Percentiles rank a stretch among this genome's conserved stretches.
phyloP scores from a whole-genome alignment of 495 filamentous ascomycete genomes.

The Pseudomonodictys pantanalensis region DNA sequence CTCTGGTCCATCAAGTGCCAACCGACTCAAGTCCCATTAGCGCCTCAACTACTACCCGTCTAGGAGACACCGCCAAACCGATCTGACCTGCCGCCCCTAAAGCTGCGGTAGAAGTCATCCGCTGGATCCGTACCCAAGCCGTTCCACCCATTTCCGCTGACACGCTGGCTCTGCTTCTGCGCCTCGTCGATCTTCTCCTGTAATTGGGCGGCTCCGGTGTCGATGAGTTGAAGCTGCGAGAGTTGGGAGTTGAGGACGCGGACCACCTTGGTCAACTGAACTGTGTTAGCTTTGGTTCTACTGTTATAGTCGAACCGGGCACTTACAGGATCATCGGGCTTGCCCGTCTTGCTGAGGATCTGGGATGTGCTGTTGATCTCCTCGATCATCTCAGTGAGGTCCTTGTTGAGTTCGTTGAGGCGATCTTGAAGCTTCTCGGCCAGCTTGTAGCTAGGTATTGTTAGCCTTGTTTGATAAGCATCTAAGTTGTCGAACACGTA shows the following conservation, averaged over 20 bases:
- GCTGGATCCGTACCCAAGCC: conserved; percentile 57
- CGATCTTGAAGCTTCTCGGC: conserved; percentile 87
- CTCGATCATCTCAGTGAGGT: conserved; percentile 91
- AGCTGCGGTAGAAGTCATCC: conserved; percentile 47
- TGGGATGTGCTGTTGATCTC: conserved; percentile 88
- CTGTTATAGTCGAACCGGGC: conserved; percentile 12
- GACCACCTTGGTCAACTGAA: conserved; percentile 86
- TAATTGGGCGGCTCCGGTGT: conserved; percentile 74
- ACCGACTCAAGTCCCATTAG: not conserved
- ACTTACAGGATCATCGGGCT: conserved; percentile 88
- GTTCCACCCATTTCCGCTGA: conserved; percentile 61
- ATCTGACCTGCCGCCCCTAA: conserved; percentile 24
- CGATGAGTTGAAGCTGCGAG: conserved; percentile 83
- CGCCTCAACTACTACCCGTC: not conserved
- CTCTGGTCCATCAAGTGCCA: not conserved
- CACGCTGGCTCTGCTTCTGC: conserved; percentile 67
- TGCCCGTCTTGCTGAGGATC: conserved; percentile 79
- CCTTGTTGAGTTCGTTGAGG: conserved; percentile 86
- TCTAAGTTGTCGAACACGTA: too few species aligned
- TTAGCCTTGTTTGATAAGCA: too few species aligned
- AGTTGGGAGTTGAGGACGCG: conserved; percentile 91
- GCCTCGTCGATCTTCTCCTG: conserved; percentile 74
- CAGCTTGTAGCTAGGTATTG: conserved; percentile 53
- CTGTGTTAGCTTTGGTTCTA: conserved; percentile 23
- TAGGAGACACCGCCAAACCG: conserved; percentile 27